phyloP scores from a whole-genome alignment of 2,329 filamentous ascomycete genomes.

The Aureobasidium sp. region DNA sequence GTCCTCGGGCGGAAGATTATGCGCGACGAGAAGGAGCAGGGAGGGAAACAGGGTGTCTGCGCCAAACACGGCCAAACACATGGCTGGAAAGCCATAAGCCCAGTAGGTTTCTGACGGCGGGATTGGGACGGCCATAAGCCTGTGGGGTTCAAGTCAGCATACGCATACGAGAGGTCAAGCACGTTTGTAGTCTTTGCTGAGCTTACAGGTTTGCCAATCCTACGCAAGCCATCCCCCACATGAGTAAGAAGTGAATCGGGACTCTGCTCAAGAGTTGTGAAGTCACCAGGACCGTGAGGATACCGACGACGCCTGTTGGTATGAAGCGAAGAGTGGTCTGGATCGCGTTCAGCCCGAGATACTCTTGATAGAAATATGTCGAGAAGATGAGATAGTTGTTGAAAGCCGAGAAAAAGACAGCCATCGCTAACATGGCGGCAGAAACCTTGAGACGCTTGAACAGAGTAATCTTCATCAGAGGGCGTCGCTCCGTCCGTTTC shows the following conservation, averaged over 20 bases:
- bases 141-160: background rate
- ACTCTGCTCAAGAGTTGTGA: slow-evolving; percentile 52
- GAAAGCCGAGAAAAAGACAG: slow-evolving; percentile 60
- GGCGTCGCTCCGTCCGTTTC: slow-evolving; percentile 41
- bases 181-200: background rate
- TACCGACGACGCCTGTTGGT: slow-evolving; percentile 55
- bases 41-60: slow-evolving; percentile 62
- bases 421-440: slow-evolving; percentile 59
- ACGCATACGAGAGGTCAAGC: background rate
- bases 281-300: slow-evolving; percentile 50
- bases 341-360: slow-evolving; percentile 54
- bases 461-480: slow-evolving; percentile 60
- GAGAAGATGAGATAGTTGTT: slow-evolving; percentile 62
- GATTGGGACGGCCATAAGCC: slow-evolving; percentile 58
- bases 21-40: slow-evolving; percentile 59
- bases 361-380: slow-evolving; percentile 64
- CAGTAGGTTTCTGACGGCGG: slow-evolving; percentile 56
- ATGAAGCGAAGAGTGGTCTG: slow-evolving; percentile 64
- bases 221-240: slow-evolving; percentile 51
- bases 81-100: slow-evolving; percentile 59
- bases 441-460: slow-evolving; percentile 55
- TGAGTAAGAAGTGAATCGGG: slow-evolving; percentile 51
- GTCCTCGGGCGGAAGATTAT: slow-evolving; percentile 54
- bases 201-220: slow-evolving; percentile 44
- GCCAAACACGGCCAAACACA: slow-evolving; percentile 58